A percentile compares a stretch with the other conserved stretches of the same genome.
phyloP scores from a whole-genome alignment of 192 early-diverging fungal species.

The Umbelopsis ramanniana region DNA sequence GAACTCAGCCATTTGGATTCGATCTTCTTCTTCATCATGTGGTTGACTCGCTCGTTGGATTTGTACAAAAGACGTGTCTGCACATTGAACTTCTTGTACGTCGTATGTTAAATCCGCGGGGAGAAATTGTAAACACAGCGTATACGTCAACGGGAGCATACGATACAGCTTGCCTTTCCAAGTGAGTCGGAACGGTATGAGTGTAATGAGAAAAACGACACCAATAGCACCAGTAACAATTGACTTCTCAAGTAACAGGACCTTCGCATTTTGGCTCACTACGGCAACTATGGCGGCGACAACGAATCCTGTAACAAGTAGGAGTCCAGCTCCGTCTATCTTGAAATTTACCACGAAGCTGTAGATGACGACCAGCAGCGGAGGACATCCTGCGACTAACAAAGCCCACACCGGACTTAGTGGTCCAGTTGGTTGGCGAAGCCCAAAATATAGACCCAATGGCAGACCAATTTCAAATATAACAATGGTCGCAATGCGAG shows the following conservation, averaged over 20 bases:
- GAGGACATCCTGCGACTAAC: neutral
- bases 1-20: neutral
- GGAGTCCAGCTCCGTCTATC: neutral
- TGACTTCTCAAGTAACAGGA: constrained; percentile 2
- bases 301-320: neutral
- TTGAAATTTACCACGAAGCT: neutral
- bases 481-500: neutral
- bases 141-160: neutral
- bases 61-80: too few species aligned
- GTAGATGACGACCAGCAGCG: neutral
- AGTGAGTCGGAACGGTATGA: neutral
- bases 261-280: neutral
- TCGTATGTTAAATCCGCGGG: neutral
- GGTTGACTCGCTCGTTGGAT: too few species aligned
- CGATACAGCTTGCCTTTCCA: neutral
- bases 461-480: neutral
- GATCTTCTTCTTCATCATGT: neutral
- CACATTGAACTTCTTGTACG: neutral
- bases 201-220: neutral
- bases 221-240: constrained; percentile 14
- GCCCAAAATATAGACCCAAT: constrained; percentile 8
- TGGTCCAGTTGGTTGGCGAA: constrained; percentile 16
- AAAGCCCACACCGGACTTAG: constrained; percentile 11
- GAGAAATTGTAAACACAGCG: neutral
- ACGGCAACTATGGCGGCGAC: neutral